Percentiles rank a stretch among this genome's conserved stretches.
These are phyloP conservation scores for Tetraselmis striata DNA, from an alignment of 139 green algal species.

Conservation along the genomic window DNA sequence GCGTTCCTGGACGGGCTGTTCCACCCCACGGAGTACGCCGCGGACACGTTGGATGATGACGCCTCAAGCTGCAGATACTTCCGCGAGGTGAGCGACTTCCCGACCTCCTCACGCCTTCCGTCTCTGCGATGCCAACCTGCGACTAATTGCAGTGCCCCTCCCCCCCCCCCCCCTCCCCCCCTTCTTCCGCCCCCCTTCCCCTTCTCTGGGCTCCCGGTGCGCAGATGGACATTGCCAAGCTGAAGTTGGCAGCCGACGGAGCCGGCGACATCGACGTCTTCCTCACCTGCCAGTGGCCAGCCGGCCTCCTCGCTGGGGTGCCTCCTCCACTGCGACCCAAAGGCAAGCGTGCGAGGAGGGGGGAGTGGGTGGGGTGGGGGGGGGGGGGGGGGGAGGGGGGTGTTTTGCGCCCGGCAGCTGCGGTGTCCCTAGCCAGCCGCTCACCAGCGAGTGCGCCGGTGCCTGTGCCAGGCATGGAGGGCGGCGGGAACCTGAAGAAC, in stretches of 20 bases:
- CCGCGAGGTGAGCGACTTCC: not conserved
- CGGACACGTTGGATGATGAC: not conserved
- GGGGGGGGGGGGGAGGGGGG: too few relatives aligned
- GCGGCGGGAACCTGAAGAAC: not conserved
- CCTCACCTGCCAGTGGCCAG: slow-evolving; percentile 80
- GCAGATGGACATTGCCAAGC: slow-evolving; percentile 42
- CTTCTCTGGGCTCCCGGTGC: too few relatives aligned
- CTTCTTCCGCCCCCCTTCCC: too few relatives aligned
- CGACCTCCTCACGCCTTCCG: too few relatives aligned
- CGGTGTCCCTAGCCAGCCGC: too few relatives aligned
- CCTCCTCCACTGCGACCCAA: slow-evolving; percentile 3
- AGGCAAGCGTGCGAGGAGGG: too few relatives aligned
- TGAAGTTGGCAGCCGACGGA: slow-evolving; percentile 37
- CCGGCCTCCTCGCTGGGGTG: slow-evolving; percentile 33
- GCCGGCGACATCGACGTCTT: slow-evolving; percentile 79
- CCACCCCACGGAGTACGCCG: not conserved
- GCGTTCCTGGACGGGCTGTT: slow-evolving; percentile 72
- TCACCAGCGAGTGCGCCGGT: too few relatives aligned
- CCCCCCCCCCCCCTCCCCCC: too few relatives aligned
- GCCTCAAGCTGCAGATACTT: not conserved
- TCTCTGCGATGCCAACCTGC: too few relatives aligned
- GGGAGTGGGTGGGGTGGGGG: too few relatives aligned
- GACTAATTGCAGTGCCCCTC: too few relatives aligned
- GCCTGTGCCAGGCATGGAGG: not conserved
- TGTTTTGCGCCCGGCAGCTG: too few relatives aligned